Base-by-base conservation (phyloP, 2,329 filamentous ascomycete genomes). In the Ascochyta viciae-villosae region DNA sequence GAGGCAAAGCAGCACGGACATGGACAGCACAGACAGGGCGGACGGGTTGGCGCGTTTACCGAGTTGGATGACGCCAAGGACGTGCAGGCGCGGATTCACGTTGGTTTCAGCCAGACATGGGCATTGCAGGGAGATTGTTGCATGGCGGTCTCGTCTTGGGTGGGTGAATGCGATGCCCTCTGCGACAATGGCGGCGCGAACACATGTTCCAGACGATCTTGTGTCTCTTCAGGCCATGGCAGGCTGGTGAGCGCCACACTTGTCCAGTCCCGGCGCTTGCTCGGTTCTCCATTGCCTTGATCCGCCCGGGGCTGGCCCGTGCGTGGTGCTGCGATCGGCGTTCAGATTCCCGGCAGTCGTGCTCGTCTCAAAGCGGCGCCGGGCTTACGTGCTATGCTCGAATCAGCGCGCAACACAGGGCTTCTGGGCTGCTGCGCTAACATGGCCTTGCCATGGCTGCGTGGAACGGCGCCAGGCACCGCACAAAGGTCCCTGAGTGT, bases 211-310 rank as follows among this genome's bases (percentile, higher is more conserved):
- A 50, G 62, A 54, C 51, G 61, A 70, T 64, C 55, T 41, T 53
- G 59, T 59, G 59, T 58, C 50, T 58, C 51, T 57, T 49, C 57
- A 62, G 66, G 56, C 58, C 66, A 72, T 71, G 65, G 64, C 62
- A 62, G 54, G 49, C 54, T 62, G 29, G 1, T 19, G 19, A 19
- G 58, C 59, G 60, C 58, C 55, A 63, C 55, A 39, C 39, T 58
- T 61, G 61, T 64, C 61, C 63, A 65, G 62, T 58, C 60, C 45
- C 38, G 49, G 48, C 55, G 47, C 50, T 59, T 54, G 64, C 60
- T 65, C 60, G 61, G 66, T 58, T 64, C 60, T 59, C 59, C 61
- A 58, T 62, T 47, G 54, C 44, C 58, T 58, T 59, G 65, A 57
- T 64, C 64, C 60, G 64, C 62, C 50, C 61, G 59, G 50, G 34